Base-by-base conservation (phyloP, 2,329 filamentous ascomycete genomes). In the Apiospora aurea region DNA sequence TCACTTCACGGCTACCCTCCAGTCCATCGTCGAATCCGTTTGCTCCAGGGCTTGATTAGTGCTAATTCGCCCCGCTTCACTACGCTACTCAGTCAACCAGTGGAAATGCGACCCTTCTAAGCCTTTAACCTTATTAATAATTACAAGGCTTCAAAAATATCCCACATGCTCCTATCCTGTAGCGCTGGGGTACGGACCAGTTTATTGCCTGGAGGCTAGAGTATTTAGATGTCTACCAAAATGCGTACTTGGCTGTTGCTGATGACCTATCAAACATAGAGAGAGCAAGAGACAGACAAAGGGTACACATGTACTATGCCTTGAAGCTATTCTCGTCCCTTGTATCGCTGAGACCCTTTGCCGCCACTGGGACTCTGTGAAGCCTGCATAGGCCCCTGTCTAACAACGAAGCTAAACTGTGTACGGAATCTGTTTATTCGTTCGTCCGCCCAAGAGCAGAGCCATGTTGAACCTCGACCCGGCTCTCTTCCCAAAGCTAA, bases 401-500 rank as follows among this genome's bases (percentile, higher is more conserved):
- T 64, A 21, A 41, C 34, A 5, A 64, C 57, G 21, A 64, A 24
- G 11, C 29, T 64, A n/a, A 61, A 21, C n/a, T 4, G n/a, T 41
- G 7, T 24, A 57, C 51, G 13, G 18, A 29, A 13, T 34, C 18
- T 61, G 41, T n/a, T 38, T 38, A 38, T 61, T 3, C 10, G 26
- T 41, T 29, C n/a, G 4, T 61, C 53, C 7, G 29, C 8, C 10
- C 10, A 11, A n/a, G 57, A 41, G 18, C 57, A 64, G 21, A 64
- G 18, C 44, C 26, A 89, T 89, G 83, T 89, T 91, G 78, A 80
- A 87, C 73, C 89, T 91, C 79, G 87, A 90, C 76, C 82, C 85
- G 51, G 81, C 86, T 66, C 83, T 85, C 47, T 83, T 92, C 26
- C 90, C 90, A 14, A 83, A 87, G 68, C 81, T 92, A 70, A 84